Base-by-base conservation (phyloP, 768 basidiomycete species). In the Russula foetens region DNA sequence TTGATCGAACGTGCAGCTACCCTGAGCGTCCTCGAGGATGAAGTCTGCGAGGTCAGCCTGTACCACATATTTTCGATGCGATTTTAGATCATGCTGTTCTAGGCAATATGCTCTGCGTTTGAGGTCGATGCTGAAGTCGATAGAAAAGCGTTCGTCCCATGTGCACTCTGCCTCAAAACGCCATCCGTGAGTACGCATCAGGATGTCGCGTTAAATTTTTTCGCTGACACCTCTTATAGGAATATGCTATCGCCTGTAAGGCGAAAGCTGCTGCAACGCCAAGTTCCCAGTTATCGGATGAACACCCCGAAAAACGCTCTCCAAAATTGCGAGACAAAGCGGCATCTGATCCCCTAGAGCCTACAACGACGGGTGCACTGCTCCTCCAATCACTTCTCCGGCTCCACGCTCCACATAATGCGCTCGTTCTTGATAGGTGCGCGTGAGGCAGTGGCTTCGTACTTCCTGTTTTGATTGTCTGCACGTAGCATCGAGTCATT, bases 321-420 rank as follows among this genome's bases (percentile, higher is more conserved):
- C 28, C 12, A 41, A 52, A 50, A 52, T 26, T 24, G 52, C 60
- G 47, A 60, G 45, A 57, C n/a, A 24, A 58, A 39, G 39, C 48
- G 44, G 33, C 58, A 26, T 55, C 57, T 6, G 74, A 76, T 57
- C 74, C 76, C 1, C 69, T 83, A 44, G 86, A 85, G 68, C 84
- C 86, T 7, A 89, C 83, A 66, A 81, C 87, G 14, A 92, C 93
- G 70, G 96, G 96, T 1, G 88, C 90, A 3, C 72, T 98, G 19
- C 73, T 99, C 14, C 72, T 98, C 2, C 94, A 98, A 71, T 84
- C 88, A 3, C 74, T 98, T 60, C 79, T 98, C 26, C 80, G 79
- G 31, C 77, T 97, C 24, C 72, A 81, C 0, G 76, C 80, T 9
- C 84, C 87, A 1, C 81, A 87, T 65, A 88, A 90, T 67, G 76